Conservation (phyloP, 139 green algal genomes). For the Desmodesmus armatus region DNA sequence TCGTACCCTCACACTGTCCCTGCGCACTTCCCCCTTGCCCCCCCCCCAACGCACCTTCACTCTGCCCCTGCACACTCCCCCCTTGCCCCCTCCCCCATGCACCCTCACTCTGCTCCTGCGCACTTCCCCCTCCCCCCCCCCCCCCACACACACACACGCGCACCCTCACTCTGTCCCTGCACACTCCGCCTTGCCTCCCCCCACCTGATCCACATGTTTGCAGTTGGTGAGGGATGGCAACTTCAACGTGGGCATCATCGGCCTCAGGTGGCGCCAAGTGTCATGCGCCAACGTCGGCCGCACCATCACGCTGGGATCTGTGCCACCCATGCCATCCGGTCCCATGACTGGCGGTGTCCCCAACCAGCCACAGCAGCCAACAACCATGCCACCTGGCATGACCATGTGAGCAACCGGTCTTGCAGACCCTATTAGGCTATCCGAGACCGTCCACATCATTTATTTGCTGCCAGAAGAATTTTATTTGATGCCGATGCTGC, state of each 20-base stretch:
- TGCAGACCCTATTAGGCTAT: not conserved
- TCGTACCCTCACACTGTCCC: not conserved
- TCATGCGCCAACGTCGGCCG: constrained; percentile 18
- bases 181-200: not conserved
- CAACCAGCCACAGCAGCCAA: not conserved
- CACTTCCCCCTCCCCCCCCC: no score
- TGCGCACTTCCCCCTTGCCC: no score
- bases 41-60: no score
- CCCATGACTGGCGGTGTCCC: not conserved
- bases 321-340: not conserved
- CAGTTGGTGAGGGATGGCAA: constrained; percentile 16
- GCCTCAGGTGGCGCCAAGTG: not conserved
- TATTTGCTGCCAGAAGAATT: not conserved
- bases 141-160: no score
- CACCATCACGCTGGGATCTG: not conserved
- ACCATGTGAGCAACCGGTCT: not conserved
- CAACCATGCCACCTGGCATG: not conserved
- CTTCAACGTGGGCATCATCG: constrained; percentile 20
- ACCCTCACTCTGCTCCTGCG: not conserved
- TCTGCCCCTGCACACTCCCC: not conserved
- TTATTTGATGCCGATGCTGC: no score
- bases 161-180: no score
- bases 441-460: not conserved
- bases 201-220: not conserved
- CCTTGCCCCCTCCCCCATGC: not conserved